Percentiles rank a stretch among this genome's conserved stretches.
Evolutionary conservation across 1,284 basidiomycete genomes (phyloP).

Genomic region (Fomitopsis palustris): DNA sequence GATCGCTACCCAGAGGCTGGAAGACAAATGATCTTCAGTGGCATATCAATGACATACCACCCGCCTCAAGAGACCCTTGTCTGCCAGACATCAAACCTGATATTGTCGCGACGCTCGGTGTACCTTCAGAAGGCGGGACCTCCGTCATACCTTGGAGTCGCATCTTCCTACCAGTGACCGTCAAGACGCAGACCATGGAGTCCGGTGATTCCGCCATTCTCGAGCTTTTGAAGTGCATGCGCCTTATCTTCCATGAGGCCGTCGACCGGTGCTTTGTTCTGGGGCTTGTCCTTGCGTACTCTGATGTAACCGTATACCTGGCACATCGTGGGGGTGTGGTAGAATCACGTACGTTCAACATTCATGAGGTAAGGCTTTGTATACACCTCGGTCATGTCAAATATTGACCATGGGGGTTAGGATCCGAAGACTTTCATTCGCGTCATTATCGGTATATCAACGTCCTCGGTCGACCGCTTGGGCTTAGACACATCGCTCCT

Average conservation of each 20-base stretch:
- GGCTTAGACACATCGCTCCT: constrained; percentile 5
- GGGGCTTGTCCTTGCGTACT: background rate
- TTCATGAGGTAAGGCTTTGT: background rate
- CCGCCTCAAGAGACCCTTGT: background rate
- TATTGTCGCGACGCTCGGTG: background rate
- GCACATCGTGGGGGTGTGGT: constrained; percentile 3
- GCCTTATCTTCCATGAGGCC: background rate
- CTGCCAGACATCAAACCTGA: background rate
- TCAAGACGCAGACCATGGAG: background rate
- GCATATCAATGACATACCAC: background rate
- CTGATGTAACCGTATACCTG: background rate
- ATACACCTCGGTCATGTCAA: background rate
- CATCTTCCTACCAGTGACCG: background rate
- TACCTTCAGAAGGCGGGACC: too few relatives aligned
- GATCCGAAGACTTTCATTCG: background rate
- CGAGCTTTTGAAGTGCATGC: background rate
- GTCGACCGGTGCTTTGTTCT: constrained; percentile 4
- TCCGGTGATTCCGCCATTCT: background rate
- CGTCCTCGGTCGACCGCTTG: background rate
- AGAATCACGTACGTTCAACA: background rate
- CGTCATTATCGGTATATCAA: background rate
- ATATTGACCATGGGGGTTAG: background rate
- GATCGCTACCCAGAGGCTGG: background rate
- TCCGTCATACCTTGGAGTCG: background rate
- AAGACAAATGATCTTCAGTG: background rate